Evolutionary conservation across 108 stramenopile genomes (phyloP).

Genomic region (Epithemia pelagica): DNA sequence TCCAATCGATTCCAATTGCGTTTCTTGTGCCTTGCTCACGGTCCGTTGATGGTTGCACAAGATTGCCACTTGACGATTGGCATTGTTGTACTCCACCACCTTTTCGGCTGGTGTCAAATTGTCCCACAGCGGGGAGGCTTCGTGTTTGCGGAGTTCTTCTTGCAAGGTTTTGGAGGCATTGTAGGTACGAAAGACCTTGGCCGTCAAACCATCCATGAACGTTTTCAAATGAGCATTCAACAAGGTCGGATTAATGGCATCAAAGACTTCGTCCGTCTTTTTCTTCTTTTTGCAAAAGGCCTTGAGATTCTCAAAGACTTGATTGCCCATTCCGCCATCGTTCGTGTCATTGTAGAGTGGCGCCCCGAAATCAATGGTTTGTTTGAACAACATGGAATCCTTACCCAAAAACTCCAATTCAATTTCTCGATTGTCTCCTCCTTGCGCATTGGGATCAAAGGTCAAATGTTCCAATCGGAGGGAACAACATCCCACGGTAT

Average conservation of each 20-base stretch:
- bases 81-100: slow-evolving; percentile 97
- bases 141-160: slow-evolving; percentile 85
- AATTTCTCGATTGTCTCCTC: slow-evolving; percentile 80
- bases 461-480: slow-evolving; percentile 96
- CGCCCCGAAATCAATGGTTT: slow-evolving; percentile 94
- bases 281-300: slow-evolving; percentile 90
- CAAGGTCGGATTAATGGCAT: slow-evolving; percentile 83
- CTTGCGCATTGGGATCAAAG: slow-evolving; percentile 86
- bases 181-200: slow-evolving; percentile 99
- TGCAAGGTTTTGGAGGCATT: slow-evolving; percentile 98
- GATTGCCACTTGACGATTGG: slow-evolving; percentile 98
- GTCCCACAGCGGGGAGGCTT: slow-evolving; percentile 48
- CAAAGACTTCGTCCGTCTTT: slow-evolving; percentile 89
- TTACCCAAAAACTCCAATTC: slow-evolving; percentile 99
- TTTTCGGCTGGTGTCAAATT: slow-evolving; percentile 84
- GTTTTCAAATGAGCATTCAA: slow-evolving; percentile 91
- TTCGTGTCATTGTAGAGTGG: slow-evolving; percentile 80
- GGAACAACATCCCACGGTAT: slow-evolving; percentile 99
- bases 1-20: slow-evolving; percentile 68
- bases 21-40: slow-evolving; percentile 93
- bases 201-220: slow-evolving; percentile 98
- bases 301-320: slow-evolving; percentile 89
- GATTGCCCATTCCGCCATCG: slow-evolving; percentile 65
- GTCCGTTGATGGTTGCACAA: slow-evolving; percentile 99
- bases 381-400: slow-evolving; percentile 99